These are phyloP conservation scores for Solanum piurae DNA, from an alignment of 257 asterid genomes.

Conservation along the genomic window DNA sequence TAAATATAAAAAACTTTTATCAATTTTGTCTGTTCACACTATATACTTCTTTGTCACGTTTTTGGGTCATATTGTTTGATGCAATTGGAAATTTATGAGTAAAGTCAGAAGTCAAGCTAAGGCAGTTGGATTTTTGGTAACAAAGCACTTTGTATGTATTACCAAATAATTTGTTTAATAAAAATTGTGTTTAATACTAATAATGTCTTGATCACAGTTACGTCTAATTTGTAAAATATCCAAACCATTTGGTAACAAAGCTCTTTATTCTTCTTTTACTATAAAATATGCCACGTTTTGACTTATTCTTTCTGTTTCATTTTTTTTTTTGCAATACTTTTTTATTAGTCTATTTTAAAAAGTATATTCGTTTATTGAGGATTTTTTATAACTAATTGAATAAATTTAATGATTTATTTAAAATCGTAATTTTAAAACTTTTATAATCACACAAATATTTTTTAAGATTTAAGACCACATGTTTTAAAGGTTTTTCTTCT, in stretches of 20 bases:
- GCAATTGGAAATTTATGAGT: neutral
- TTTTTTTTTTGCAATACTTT: neutral
- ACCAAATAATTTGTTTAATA: neutral
- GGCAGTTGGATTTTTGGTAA: neutral
- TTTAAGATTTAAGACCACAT: neutral
- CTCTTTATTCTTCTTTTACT: neutral
- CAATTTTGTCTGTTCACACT: neutral
- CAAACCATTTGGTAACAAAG: neutral
- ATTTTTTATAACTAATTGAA: neutral
- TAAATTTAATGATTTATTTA: neutral
- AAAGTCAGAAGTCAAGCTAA: neutral
- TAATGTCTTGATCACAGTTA: neutral
- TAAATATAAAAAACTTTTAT: too few species aligned
- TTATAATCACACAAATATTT: neutral
- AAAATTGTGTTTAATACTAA: neutral
- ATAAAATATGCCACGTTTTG: neutral
- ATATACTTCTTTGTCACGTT: neutral
- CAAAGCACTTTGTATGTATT: neutral
- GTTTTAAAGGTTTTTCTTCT: neutral
- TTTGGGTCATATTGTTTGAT: neutral
- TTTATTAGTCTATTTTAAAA: neutral
- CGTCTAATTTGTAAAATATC: neutral
- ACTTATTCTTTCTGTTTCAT: neutral
- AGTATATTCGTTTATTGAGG: neutral
- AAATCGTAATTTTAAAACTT: neutral